Evolutionary conservation across 192 early-diverging fungal genomes (phyloP), one percentile per base, ranked within the genome.

Genomic region (Glomus cerebriforme): DNA sequence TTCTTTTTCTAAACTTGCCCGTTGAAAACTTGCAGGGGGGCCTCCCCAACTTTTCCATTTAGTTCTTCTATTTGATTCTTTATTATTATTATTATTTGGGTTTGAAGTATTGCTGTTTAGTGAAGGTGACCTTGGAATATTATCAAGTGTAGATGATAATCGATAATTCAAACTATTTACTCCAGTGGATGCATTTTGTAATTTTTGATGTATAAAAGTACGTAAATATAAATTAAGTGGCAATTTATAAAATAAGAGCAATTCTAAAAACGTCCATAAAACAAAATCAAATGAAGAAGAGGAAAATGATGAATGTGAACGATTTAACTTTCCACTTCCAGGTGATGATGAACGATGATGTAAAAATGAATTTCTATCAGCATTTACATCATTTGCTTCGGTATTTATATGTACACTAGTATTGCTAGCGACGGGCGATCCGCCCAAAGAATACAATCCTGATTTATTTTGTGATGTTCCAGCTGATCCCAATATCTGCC

Each of bases 181-280:
- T 59, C 17, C 24, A 13, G 19, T 12, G 1, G 54, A 22, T 65
- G 43, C 37, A 66, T 54, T 27, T 19, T 65, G 27, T 29, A 77
- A 26, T 49, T 77, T 77, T 77, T 77, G 75, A 47, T 77, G 75
- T 59, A 77, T 77, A 54, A 77, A 77, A 34, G 75, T 77, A 66
- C 75, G 22, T 24, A 77, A 49, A 43, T 77, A 77, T 47, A 77
- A 34, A 45, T 77, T 77, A 29, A 90, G 34, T 0, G 89, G 89
- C 2, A 83, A 79, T 31, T 83, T 85, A 34, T 85, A 88, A 34
- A 73, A 85, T 12, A 87, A 73, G 34, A 89, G 77, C 19, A 88
- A 86, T 70, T 90, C 89, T 10, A 88, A 80, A 66, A 90, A 86
- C 1, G 85, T 80, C 89, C 89, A 90, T 1, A 83, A 73, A 1